Conservation (phyloP, 2,329 filamentous ascomycete genomes). For the Colletotrichum tropicale region DNA sequence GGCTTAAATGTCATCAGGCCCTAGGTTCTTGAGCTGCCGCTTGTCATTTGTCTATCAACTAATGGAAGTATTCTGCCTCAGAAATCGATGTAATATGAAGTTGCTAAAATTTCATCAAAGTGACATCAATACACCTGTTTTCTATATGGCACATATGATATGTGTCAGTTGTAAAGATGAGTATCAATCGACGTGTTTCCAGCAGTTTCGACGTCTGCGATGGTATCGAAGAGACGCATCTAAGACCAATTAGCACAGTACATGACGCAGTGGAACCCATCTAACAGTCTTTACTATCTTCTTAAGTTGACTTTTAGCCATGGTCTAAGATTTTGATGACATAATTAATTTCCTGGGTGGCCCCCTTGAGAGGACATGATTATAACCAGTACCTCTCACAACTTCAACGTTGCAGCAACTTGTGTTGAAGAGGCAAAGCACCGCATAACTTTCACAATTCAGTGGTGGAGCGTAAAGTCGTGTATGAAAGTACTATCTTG, state of each 20-base stretch:
- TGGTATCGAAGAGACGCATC: too few species aligned
- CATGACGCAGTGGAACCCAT: too few species aligned
- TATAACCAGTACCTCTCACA: background rate
- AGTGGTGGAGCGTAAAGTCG: background rate
- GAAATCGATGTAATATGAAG: too few species aligned
- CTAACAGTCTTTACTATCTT: too few species aligned
- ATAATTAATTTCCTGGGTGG: too few species aligned
- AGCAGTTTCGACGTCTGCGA: too few species aligned
- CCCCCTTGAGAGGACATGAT: background rate
- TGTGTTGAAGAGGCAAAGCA: background rate
- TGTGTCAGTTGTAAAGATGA: fast-evolving
- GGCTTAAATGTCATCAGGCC: background rate
- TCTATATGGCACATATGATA: too few species aligned
- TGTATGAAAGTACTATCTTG: background rate
- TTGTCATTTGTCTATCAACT: background rate
- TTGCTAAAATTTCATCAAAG: background rate
- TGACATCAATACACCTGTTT: fast-evolving
- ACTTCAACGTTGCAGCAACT: background rate
- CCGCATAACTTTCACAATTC: fast-evolving
- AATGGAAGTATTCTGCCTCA: too few species aligned
- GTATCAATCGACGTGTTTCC: too few species aligned
- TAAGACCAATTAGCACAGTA: too few species aligned
- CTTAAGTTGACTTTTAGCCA: too few species aligned
- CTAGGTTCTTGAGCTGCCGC: fast-evolving
- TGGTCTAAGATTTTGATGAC: too few species aligned